A percentile compares a stretch with the other conserved stretches of the same genome.
Conservation (phyloP, 352 stramenopile genomes). For the Globisporangium rhizosaccharum region DNA sequence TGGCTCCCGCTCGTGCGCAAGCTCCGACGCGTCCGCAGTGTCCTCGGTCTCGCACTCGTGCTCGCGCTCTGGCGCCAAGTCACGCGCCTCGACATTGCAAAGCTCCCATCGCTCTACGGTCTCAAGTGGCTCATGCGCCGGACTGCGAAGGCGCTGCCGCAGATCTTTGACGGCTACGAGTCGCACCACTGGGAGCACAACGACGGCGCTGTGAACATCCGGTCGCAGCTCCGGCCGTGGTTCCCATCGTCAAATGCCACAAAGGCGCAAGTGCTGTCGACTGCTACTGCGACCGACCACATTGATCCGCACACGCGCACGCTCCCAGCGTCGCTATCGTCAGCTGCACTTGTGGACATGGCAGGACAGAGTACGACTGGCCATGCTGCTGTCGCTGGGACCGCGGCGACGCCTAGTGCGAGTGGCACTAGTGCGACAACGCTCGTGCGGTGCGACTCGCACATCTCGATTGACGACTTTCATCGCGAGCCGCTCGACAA, state of each 20-base stretch:
- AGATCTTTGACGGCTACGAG: constrained; percentile 66
- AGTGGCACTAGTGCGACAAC: background rate
- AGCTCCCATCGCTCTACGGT: constrained; percentile 47
- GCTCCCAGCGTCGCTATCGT: constrained; percentile 30
- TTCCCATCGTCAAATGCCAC: constrained; percentile 25
- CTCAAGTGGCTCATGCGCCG: constrained; percentile 62
- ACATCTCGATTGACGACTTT: constrained; percentile 72
- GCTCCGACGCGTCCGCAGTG: constrained; percentile 4
- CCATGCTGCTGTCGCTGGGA: constrained; percentile 18
- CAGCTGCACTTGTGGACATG: no score
- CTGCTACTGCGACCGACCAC: no score
- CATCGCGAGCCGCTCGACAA: constrained; percentile 32
- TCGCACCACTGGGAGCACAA: constrained; percentile 61
- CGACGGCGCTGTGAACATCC: constrained; percentile 68
- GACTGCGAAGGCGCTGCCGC: constrained; percentile 30
- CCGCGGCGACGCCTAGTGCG: background rate
- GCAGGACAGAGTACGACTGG: no score
- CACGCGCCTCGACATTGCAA: constrained; percentile 52
- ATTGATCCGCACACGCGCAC: constrained; percentile 8
- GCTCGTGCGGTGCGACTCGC: constrained; percentile 48
- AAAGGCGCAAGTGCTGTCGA: constrained; percentile 28
- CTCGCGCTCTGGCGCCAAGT: constrained; percentile 27
- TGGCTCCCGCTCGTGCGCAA: constrained; percentile 13
- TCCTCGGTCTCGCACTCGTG: constrained; percentile 16
- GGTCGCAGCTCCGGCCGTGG: constrained; percentile 63